Evolutionary conservation across 164 flowering plant genomes (phyloP).

Genomic region (Aristolochia californica): DNA sequence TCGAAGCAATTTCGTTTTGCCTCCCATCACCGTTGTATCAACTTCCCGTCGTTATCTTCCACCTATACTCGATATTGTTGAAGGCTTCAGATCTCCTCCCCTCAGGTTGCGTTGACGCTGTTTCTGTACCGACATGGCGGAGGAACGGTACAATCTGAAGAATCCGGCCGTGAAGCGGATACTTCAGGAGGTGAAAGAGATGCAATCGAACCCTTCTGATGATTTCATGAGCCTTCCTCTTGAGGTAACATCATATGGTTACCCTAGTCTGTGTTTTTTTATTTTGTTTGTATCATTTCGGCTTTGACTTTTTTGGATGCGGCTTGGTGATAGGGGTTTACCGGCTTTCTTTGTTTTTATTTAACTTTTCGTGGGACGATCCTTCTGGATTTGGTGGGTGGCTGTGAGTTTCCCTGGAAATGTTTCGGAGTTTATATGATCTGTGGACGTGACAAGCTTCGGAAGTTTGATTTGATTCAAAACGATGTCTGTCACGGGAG

Average conservation of each 20-base stretch:
- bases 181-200: constrained; percentile 91
- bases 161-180: constrained; percentile 96
- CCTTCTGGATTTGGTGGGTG: no score
- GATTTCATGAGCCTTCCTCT: constrained; percentile 97
- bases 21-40: no score
- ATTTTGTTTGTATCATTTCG: not conserved
- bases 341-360: not conserved
- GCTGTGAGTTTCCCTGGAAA: no score
- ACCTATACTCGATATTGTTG: no score
- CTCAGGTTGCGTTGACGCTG: not conserved
- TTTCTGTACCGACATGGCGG: constrained; percentile 10
- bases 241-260: constrained; percentile 36
- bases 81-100: no score
- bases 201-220: constrained; percentile 87
- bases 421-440: no score
- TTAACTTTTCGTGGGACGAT: not conserved
- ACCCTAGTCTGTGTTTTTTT: no score
- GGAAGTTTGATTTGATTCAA: no score
- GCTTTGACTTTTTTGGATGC: not conserved
- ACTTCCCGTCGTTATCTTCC: no score
- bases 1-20: no score
- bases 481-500: no score
- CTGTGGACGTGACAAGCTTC: no score
- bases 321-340: not conserved
- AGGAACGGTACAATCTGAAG: constrained; percentile 76